A percentile compares a stretch with the other conserved stretches of the same genome.
phyloP scores from a whole-genome alignment of 306 rosid genomes.

The Citrullus mucosospermus region DNA sequence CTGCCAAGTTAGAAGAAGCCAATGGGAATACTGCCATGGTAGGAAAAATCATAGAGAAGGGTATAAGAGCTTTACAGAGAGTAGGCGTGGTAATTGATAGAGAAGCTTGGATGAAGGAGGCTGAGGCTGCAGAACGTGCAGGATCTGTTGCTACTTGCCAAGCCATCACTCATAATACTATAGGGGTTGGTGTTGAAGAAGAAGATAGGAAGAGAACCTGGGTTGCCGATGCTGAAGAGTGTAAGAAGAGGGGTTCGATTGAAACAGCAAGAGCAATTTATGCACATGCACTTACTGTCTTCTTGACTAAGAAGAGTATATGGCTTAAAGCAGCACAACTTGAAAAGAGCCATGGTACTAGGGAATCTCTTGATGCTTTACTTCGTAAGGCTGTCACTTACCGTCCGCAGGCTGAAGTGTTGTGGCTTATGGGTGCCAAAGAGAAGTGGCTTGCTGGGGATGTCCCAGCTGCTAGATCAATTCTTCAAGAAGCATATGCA shows the following conservation, averaged over 20 bases:
- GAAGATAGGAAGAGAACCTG: constrained; percentile 94
- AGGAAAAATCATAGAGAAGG: constrained; percentile 75
- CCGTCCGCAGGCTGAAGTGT: constrained; percentile 88
- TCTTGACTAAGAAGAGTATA: constrained; percentile 83
- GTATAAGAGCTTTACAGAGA: constrained; percentile 79
- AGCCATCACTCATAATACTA: constrained; percentile 56
- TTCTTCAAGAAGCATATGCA: constrained; percentile 88
- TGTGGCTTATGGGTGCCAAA: constrained; percentile 98
- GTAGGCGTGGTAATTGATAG: constrained; percentile 65
- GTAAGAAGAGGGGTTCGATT: constrained; percentile 82
- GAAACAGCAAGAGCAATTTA: constrained; percentile 89
- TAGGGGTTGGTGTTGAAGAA: constrained; percentile 83
- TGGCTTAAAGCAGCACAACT: constrained; percentile 96
- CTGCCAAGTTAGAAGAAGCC: constrained; percentile 92
- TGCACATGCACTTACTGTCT: constrained; percentile 72
- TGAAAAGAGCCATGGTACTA: constrained; percentile 82
- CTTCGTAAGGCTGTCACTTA: constrained; percentile 79
- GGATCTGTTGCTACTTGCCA: constrained; percentile 74
- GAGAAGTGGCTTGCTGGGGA: constrained; percentile 98
- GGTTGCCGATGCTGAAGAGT: constrained; percentile 96
- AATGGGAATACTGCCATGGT: constrained; percentile 77
- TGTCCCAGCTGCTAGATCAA: constrained; percentile 75
- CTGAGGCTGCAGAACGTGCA: constrained; percentile 87
- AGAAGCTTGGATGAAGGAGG: constrained; percentile 91
- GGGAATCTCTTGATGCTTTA: constrained; percentile 82